Base-by-base conservation (phyloP, 805 yeast species). In the Wickerhamiella shivajii region DNA sequence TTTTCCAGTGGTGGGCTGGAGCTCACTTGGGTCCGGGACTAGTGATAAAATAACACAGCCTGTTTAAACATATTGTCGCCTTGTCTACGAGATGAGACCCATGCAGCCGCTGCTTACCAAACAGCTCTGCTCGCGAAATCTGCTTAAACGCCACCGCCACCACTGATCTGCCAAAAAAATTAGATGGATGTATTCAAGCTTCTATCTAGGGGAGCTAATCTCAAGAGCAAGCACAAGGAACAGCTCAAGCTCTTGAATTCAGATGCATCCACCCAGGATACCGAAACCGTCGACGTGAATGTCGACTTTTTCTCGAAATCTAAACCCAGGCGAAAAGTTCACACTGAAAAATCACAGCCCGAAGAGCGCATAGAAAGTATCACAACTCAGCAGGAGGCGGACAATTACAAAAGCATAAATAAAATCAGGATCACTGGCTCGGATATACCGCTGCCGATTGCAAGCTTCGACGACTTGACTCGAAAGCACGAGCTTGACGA, bases 371-470 rank as follows among this genome's bases (percentile, higher is more conserved):
- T 21, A 12, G 22, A 29, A 16, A 14, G 57, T 33, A 69, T 79
- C 27, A 45, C 63, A 1, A 65, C 58, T 15, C 63, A 57, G 11
- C 67, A 67, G 31, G 79, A 81, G 27, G 93, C 93, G 0, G 48
- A 46, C 2, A 56, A 51, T 13, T 60, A 76, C 36, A 68, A 96
- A 43, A 69, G 70, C 44, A 50, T 66, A 1, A 64, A 74, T 44
- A 66, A 64, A 38, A 70, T 75, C 28, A 84, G 83, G 39, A 74
- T 85, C 19, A 62, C 77, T 0, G 97, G 97, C 25, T 67, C 67
- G 27, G 96, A 87, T 54, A 55, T 78, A 10, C 95, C 96, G n/a
- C 59, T 80, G 20, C 96, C 97, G 1, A 75, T 87, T 37, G 90
- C 84, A 2, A 75, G 93, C 2, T 90, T 90, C 52, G 76, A 76